These are phyloP conservation scores for Aciculoconidium aculeatum DNA, from an alignment of 805 yeast genomes.

Conservation along the genomic window DNA sequence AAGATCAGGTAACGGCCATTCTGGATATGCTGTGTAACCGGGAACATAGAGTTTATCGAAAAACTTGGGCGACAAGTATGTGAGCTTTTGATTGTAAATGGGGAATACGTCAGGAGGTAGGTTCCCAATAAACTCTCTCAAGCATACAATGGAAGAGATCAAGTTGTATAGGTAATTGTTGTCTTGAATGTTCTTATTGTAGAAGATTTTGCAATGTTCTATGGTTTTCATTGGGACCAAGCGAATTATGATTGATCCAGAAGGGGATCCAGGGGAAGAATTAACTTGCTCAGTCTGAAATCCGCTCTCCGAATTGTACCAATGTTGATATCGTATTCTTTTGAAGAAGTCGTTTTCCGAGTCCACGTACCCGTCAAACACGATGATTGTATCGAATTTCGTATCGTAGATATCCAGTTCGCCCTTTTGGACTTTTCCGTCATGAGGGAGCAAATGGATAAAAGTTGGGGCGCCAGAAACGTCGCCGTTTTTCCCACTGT, in stretches of 20 bases:
- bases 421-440: constrained; percentile 13
- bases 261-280: constrained; percentile 28
- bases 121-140: constrained; percentile 76
- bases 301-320: too few species aligned
- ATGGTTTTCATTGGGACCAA: constrained; percentile 74
- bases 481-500: constrained; percentile 6
- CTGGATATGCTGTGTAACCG: constrained; percentile 17
- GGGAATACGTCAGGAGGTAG: constrained; percentile 78
- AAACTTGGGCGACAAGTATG: constrained; percentile 55
- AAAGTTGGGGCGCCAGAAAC: constrained; percentile 3
- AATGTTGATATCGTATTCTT: constrained; percentile 24
- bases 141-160: constrained; percentile 76
- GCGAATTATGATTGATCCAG: constrained; percentile 63
- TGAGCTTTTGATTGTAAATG: constrained; percentile 60
- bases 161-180: constrained; percentile 52
- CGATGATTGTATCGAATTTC: constrained; percentile 54
- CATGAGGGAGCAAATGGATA: constrained; percentile 12
- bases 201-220: constrained; percentile 68
- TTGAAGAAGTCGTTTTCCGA: constrained; percentile 26
- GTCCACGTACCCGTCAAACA: constrained; percentile 59
- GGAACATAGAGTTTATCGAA: constrained; percentile 32
- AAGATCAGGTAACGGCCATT: constrained; percentile 79
- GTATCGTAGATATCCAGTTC: constrained; percentile 18
- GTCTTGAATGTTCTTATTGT: constrained; percentile 20
- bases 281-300: too few species aligned